These are phyloP conservation scores for Neoascochyta sp. DNA, from an alignment of 2,329 filamentous ascomycete genomes.

Conservation along the genomic window DNA sequence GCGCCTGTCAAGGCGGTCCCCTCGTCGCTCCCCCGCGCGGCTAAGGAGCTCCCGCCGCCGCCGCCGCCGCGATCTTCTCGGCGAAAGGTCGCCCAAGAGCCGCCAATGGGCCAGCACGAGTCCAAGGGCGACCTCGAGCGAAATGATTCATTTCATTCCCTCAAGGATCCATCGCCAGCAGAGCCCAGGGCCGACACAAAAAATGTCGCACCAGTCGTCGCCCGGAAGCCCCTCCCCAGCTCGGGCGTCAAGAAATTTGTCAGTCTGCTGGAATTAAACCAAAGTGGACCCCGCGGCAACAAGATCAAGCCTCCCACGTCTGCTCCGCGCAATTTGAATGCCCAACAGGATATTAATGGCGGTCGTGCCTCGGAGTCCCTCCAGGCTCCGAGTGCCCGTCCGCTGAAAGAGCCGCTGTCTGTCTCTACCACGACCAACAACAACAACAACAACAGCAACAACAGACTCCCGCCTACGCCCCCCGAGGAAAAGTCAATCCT, in stretches of 20 bases:
- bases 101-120: slow-evolving; percentile 19
- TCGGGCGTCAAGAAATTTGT: slow-evolving; percentile 22
- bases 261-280: slow-evolving; percentile 26
- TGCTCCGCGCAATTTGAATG: slow-evolving; percentile 13
- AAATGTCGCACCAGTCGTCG: slow-evolving; percentile 13
- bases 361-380: background rate
- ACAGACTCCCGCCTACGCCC: slow-evolving; percentile 31
- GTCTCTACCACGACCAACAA: slow-evolving; percentile 5
- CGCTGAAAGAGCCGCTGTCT: slow-evolving; percentile 2
- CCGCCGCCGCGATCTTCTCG: slow-evolving; percentile 34
- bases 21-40: slow-evolving; percentile 11
- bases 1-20: slow-evolving; percentile 6
- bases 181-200: no score
- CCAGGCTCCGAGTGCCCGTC: slow-evolving; percentile 3
- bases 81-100: slow-evolving; percentile 12
- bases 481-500: slow-evolving; percentile 16
- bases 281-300: slow-evolving; percentile 30
- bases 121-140: slow-evolving; percentile 22
- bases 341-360: slow-evolving; percentile 3
- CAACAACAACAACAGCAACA: slow-evolving; percentile 5
- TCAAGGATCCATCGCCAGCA: slow-evolving; percentile 1
- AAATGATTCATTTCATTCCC: slow-evolving; percentile 25
- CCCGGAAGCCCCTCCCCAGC: slow-evolving; percentile 25
- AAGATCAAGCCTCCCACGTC: slow-evolving; percentile 22
- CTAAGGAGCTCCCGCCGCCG: slow-evolving; percentile 32